Percentiles rank a stretch among this genome's conserved stretches.
Conservation (phyloP, 345 rosid genomes). For the Turnera subulata region DNA sequence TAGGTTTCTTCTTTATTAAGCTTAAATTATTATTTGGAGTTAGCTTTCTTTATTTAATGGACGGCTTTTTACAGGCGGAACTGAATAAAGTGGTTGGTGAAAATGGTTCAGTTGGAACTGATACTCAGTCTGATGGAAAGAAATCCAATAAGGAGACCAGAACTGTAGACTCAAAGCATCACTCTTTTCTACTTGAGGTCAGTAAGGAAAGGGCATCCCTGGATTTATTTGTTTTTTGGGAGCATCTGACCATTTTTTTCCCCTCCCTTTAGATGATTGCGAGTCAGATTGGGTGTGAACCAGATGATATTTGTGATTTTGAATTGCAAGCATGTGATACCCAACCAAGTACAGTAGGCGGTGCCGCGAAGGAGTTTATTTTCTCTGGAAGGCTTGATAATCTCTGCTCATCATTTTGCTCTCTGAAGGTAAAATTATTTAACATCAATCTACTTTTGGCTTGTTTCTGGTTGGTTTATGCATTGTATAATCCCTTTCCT, state of each 20-base stretch:
- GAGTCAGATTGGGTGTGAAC: slow-evolving; percentile 50
- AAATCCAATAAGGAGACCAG: slow-evolving; percentile 16
- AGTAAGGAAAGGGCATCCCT: background rate
- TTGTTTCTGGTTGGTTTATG: background rate
- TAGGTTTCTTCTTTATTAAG: background rate
- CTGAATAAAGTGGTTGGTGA: slow-evolving; percentile 47
- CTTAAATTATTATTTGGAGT: background rate
- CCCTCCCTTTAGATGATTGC: slow-evolving; percentile 55
- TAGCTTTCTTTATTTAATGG: slow-evolving; percentile 16
- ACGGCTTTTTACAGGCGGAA: slow-evolving; percentile 54
- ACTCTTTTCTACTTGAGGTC: slow-evolving; percentile 70
- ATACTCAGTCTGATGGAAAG: slow-evolving; percentile 28
- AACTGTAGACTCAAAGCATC: slow-evolving; percentile 50
- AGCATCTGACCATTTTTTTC: background rate
- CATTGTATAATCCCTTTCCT: too few relatives aligned
- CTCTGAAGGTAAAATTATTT: slow-evolving; percentile 56
- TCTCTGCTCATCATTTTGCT: slow-evolving; percentile 96
- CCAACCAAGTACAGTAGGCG: slow-evolving; percentile 79
- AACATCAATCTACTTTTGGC: background rate
- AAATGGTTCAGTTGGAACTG: slow-evolving; percentile 36
- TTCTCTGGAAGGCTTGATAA: slow-evolving; percentile 97
- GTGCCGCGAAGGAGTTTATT: slow-evolving; percentile 83
- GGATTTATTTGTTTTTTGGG: background rate
- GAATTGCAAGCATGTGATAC: slow-evolving; percentile 98
- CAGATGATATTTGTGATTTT: slow-evolving; percentile 79